Evolutionary conservation across 768 basidiomycete genomes (phyloP).

Genomic region (Pleurotus sapidus): DNA sequence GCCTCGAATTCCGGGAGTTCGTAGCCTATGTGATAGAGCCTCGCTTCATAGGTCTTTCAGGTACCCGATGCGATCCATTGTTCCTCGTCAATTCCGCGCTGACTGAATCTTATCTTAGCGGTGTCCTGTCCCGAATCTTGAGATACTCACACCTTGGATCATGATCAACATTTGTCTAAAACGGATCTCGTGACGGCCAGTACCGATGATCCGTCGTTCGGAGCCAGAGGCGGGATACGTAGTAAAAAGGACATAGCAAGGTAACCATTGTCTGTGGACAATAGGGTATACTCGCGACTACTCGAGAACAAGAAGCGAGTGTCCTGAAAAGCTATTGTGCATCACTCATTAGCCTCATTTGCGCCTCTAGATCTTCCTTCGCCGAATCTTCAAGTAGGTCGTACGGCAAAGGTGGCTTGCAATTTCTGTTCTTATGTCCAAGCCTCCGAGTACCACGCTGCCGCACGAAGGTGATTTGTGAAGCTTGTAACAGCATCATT

Average conservation of each 20-base stretch:
- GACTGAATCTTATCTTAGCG: slow-evolving; percentile 40
- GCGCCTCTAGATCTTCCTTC: slow-evolving; percentile 89
- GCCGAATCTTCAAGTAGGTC: slow-evolving; percentile 98
- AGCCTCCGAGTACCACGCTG: slow-evolving; percentile 52
- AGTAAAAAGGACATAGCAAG: slow-evolving; percentile 80
- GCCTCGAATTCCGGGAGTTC: slow-evolving; percentile 82
- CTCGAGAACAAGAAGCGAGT: slow-evolving; percentile 56
- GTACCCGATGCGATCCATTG: slow-evolving; percentile 27
- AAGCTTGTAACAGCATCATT: background rate
- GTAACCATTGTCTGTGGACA: slow-evolving; percentile 30
- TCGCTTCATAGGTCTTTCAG: slow-evolving; percentile 96
- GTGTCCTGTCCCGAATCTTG: slow-evolving; percentile 96
- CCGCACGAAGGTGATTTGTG: slow-evolving; percentile 91
- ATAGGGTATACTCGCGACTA: slow-evolving; percentile 45
- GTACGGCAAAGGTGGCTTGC: slow-evolving; percentile 90
- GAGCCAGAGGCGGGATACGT: slow-evolving; percentile 70
- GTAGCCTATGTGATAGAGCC: slow-evolving; percentile 94
- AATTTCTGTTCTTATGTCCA: background rate
- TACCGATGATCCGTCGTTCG: slow-evolving; percentile 51
- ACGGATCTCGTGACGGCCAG: slow-evolving; percentile 91
- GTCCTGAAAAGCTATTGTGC: slow-evolving; percentile 83
- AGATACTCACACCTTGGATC: slow-evolving; percentile 96
- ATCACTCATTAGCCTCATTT: slow-evolving; percentile 99
- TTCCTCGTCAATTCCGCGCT: background rate
- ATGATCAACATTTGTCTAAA: slow-evolving; percentile 97